Conservation (phyloP, 257 asterid genomes). For the Solanum corneliomulleri region DNA sequence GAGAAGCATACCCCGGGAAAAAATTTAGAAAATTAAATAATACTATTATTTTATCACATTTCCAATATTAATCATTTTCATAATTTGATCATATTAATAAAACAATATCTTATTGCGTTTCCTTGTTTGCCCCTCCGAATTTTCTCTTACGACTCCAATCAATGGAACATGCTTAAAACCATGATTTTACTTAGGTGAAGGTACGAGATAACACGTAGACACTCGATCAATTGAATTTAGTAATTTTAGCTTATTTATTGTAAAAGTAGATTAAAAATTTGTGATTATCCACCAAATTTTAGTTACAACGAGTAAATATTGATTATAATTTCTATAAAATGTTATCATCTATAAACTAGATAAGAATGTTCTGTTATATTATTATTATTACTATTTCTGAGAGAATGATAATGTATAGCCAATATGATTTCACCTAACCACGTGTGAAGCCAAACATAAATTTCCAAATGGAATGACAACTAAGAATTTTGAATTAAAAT, state of each 20-base stretch:
- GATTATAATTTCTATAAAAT: neutral
- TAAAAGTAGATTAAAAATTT: neutral
- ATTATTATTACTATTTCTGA: neutral
- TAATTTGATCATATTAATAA: neutral
- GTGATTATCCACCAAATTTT: neutral
- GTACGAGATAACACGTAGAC: neutral
- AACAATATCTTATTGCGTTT: neutral
- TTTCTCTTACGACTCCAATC: neutral
- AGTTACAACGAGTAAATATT: neutral
- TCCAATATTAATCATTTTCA: neutral
- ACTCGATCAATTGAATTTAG: neutral
- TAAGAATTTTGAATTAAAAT: neutral
- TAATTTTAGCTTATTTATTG: neutral
- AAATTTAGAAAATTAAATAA: neutral
- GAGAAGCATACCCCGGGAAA: neutral
- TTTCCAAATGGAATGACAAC: constrained; percentile 16
- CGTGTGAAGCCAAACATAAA: constrained; percentile 6
- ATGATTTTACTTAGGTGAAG: neutral
- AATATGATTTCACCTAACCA: constrained; percentile 12
- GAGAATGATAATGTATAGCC: neutral
- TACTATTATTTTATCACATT: neutral
- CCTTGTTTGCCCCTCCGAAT: neutral
- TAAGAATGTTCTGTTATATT: neutral
- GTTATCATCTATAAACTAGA: neutral
- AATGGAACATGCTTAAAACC: neutral